phyloP scores from a whole-genome alignment of 306 rosid species.

The Comarum palustre region DNA sequence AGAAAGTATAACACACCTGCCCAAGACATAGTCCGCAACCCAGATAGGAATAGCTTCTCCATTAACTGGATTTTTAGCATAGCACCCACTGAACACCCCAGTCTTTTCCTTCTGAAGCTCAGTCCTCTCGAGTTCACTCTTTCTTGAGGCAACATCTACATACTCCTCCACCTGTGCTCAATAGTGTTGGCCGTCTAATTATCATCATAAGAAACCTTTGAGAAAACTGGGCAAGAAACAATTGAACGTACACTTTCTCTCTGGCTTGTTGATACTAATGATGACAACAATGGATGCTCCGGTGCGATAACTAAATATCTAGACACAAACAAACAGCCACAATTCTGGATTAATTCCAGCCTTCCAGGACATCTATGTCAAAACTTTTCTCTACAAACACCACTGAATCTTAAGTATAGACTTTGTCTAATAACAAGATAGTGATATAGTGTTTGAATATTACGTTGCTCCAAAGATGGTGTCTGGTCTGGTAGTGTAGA shows the following conservation, averaged over 20 bases:
- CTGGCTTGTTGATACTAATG: slow-evolving; percentile 50
- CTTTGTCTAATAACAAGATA: slow-evolving; percentile 22
- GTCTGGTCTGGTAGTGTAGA: slow-evolving; percentile 94
- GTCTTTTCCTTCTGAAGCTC: slow-evolving; percentile 98
- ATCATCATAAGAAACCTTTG: slow-evolving; percentile 32
- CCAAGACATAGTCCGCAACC: slow-evolving; percentile 98
- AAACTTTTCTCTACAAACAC: neutral
- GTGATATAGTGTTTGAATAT: slow-evolving; percentile 34
- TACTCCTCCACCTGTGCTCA: slow-evolving; percentile 80
- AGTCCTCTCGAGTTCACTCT: slow-evolving; percentile 98
- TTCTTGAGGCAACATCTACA: slow-evolving; percentile 65
- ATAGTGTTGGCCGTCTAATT: slow-evolving; percentile 39
- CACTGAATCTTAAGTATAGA: slow-evolving; percentile 14
- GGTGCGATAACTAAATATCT: slow-evolving; percentile 95
- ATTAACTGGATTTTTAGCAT: slow-evolving; percentile 84
- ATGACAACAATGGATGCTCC: slow-evolving; percentile 69
- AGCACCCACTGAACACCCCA: slow-evolving; percentile 85
- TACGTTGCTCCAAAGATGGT: slow-evolving; percentile 99
- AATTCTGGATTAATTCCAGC: neutral
- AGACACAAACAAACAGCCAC: slow-evolving; percentile 36
- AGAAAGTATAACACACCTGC: slow-evolving; percentile 58
- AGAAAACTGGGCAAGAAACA: slow-evolving; percentile 33
- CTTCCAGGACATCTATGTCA: neutral
- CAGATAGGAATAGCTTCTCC: slow-evolving; percentile 86
- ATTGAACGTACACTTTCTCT: slow-evolving; percentile 53